Percentiles rank a stretch among this genome's conserved stretches.
Conservation (phyloP, 106 monocot genomes). For the Cymbidium sinense region DNA sequence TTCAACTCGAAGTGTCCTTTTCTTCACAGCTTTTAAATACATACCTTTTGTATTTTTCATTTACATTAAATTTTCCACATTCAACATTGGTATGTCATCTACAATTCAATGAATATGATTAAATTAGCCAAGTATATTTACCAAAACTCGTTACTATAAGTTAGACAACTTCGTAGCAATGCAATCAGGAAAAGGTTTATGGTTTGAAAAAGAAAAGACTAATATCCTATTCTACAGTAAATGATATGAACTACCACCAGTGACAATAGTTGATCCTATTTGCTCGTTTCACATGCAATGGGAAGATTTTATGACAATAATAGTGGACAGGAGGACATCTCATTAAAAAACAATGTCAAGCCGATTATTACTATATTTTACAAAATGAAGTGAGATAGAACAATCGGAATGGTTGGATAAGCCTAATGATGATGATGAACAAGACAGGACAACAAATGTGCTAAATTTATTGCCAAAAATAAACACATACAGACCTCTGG, state of each 20-base stretch:
- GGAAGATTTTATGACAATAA: too few relatives aligned
- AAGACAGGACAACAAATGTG: neutral
- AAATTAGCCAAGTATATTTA: too few relatives aligned
- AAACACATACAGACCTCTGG: constrained; percentile 54
- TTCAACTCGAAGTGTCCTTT: too few relatives aligned
- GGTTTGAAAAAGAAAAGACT: neutral
- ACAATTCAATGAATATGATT: too few relatives aligned
- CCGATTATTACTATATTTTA: neutral
- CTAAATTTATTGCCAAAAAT: neutral
- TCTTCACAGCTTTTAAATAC: too few relatives aligned
- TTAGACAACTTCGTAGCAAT: neutral
- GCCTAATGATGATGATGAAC: neutral
- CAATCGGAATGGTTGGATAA: neutral
- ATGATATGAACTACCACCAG: too few relatives aligned
- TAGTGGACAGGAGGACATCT: neutral
- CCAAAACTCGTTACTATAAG: neutral
- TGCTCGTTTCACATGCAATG: too few relatives aligned
- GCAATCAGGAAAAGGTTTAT: neutral
- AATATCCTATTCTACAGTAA: too few relatives aligned
- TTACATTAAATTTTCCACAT: too few relatives aligned
- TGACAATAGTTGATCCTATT: too few relatives aligned
- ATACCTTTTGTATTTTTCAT: too few relatives aligned
- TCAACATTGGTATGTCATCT: too few relatives aligned
- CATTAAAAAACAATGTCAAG: neutral
- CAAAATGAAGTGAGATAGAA: neutral